These are phyloP conservation scores for Biscutella laevigata DNA, from an alignment of 441 rosid genomes.

Conservation along the genomic window DNA sequence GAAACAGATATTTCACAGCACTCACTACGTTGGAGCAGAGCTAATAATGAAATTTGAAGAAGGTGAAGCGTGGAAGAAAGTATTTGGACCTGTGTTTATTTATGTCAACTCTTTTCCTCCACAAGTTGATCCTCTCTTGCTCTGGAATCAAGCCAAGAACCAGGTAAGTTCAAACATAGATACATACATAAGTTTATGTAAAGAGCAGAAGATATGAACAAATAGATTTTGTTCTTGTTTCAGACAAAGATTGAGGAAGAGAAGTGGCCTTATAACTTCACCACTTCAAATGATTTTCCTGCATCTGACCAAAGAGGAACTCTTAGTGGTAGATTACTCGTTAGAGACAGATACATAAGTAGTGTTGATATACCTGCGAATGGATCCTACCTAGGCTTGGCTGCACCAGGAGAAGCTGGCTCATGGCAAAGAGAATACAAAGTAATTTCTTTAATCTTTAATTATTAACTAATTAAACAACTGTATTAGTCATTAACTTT, in stretches of 20 bases:
- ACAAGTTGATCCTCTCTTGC: conserved; percentile 34
- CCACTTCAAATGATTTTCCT: conserved; percentile 44
- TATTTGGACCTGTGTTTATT: conserved; percentile 53
- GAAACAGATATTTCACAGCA: conserved; percentile 49
- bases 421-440: conserved; percentile 71
- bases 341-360: conserved; percentile 39
- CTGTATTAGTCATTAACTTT: background rate
- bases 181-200: background rate
- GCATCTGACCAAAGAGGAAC: conserved; percentile 43
- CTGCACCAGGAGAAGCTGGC: conserved; percentile 47
- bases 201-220: background rate
- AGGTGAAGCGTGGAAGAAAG: conserved; percentile 62
- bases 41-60: conserved; percentile 35
- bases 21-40: conserved; percentile 58
- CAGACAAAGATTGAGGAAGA: conserved; percentile 37
- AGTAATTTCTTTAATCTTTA: conserved; percentile 23
- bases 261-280: conserved; percentile 62
- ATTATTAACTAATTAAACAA: background rate
- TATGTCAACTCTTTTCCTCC: conserved; percentile 42
- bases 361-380: conserved; percentile 31
- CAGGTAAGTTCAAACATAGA: conserved; percentile 30
- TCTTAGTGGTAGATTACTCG: conserved; percentile 44
- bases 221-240: conserved; percentile 5
- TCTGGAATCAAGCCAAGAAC: conserved; percentile 57
- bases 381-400: conserved; percentile 50